A percentile compares a stretch with the other conserved stretches of the same genome.
phyloP scores from a whole-genome alignment of 208 protist genomes.

The Trypanosoma boissoni region DNA sequence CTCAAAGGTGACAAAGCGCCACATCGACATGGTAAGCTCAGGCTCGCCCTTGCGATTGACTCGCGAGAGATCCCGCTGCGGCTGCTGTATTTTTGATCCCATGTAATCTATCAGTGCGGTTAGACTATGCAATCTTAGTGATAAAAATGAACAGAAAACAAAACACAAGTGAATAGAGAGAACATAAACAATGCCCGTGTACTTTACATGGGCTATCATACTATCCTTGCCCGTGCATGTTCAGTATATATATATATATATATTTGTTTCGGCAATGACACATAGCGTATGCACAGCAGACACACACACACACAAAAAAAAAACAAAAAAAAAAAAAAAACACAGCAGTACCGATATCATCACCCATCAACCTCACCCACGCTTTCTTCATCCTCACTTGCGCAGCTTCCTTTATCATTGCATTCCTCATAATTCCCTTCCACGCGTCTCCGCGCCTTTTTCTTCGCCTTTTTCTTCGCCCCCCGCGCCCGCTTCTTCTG shows the following conservation, averaged over 20 bases:
- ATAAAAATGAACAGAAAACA: too few relatives aligned
- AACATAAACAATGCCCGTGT: not conserved
- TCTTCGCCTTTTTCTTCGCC: constrained; percentile 32
- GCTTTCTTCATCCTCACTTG: constrained; percentile 20
- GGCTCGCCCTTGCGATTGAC: not conserved
- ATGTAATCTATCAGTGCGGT: too few relatives aligned
- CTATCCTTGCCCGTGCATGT: too few relatives aligned
- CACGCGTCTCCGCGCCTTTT: constrained; percentile 20
- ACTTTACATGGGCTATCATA: not conserved
- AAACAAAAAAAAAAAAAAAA: too few relatives aligned
- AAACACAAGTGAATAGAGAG: too few relatives aligned
- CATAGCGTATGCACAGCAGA: too few relatives aligned
- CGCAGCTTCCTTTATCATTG: constrained; percentile 33
- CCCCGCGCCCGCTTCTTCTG: constrained; percentile 43
- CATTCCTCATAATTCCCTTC: constrained; percentile 24
- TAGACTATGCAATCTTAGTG: too few relatives aligned
- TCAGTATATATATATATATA: constrained; percentile 22
- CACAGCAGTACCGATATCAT: too few relatives aligned
- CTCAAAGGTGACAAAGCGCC: constrained; percentile 20
- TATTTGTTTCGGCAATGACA: not conserved
- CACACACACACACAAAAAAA: constrained; percentile 8
- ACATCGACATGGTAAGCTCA: constrained; percentile 9
- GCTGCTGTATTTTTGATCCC: not conserved
- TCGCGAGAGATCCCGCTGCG: not conserved
- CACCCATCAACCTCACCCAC: constrained; percentile 12